Base-by-base conservation (phyloP, 371 early-diverging fungal species). In the Rhizopus arrhizus region DNA sequence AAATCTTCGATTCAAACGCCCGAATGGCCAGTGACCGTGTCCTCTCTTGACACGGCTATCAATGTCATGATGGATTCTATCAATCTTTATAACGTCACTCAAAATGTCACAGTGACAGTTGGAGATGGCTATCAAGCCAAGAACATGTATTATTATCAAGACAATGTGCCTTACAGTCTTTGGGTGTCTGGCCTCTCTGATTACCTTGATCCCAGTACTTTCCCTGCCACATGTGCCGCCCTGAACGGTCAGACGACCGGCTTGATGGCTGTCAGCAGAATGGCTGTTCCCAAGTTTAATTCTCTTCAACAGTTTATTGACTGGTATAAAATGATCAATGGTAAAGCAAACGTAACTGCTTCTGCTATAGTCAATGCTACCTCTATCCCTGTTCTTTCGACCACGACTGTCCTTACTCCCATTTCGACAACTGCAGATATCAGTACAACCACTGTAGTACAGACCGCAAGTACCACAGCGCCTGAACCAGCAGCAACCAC, bases 71-170 rank as follows among this genome's bases (percentile, higher is more conserved):
- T 5, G 11, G 32, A 32, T 15, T 31, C n/a, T 33, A 7, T n/a
- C n/a, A 33, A 29, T 15, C n/a, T 43, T 6, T 56, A 45, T 60
- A 46, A 52, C 33, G 36, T 74, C 0, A 29, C 52, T 4, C 74
- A 74, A 40, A 68, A 65, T 16, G 66, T 64, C 15, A 64, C 66
- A 10, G 45, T 63, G 28, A n/a, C 57, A 0, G 55, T 75, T 45
- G 69, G 71, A 28, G 67, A 66, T 53, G 70, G 63, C 15, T 75
- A 66, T 56, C 34, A 53, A 15, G 50, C 67, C 29, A 41, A 34
- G 12, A 33, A 45, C n/a, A 31, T 56, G 31, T 15, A 29, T 5
- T 56, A 56, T 34, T 56, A 9, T 33, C 43, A 56, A 11, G 34
- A 45, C 10, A 31, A 56, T 31, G 56, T 43, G 13, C 45, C 56